phyloP scores from a whole-genome alignment of 164 flowering plant species.

The Umbilicus rupestris region DNA sequence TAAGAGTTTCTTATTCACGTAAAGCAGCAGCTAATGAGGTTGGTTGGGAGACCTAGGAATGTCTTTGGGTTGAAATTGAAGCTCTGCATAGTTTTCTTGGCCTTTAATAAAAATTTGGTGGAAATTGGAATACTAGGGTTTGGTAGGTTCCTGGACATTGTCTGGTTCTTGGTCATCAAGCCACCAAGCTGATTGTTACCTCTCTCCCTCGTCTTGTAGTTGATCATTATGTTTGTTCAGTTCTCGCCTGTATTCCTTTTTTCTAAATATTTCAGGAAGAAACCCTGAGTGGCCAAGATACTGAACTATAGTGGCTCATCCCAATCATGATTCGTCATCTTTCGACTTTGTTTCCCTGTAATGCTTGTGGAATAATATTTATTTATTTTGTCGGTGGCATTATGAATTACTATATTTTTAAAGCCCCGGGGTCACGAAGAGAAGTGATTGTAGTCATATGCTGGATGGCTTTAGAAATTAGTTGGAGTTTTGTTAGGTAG shows the following conservation, averaged over 20 bases:
- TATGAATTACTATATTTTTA: not conserved
- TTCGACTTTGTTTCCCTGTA: not conserved
- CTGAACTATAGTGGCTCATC: not conserved
- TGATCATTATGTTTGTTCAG: not conserved
- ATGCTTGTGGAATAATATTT: not conserved
- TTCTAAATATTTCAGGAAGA: too few species aligned
- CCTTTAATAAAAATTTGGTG: too few species aligned
- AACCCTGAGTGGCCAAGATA: not conserved
- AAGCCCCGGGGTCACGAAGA: too few species aligned
- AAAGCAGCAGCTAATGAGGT: too few species aligned
- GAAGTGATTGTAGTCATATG: too few species aligned
- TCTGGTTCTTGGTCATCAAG: not conserved
- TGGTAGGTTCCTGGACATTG: not conserved
- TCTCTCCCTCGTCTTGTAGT: too few species aligned
- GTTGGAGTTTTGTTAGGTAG: too few species aligned
- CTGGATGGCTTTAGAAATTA: too few species aligned
- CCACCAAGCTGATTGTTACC: too few species aligned
- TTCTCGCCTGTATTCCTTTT: not conserved
- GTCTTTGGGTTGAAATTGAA: conserved; percentile 1
- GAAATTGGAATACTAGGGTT: not conserved
- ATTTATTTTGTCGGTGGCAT: not conserved
- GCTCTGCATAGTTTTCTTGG: not conserved
- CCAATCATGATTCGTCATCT: not conserved
- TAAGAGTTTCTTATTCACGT: not conserved
- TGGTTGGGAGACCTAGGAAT: not conserved